Conservation (phyloP, 352 stramenopile species). For the Globisporangium perplexum region DNA sequence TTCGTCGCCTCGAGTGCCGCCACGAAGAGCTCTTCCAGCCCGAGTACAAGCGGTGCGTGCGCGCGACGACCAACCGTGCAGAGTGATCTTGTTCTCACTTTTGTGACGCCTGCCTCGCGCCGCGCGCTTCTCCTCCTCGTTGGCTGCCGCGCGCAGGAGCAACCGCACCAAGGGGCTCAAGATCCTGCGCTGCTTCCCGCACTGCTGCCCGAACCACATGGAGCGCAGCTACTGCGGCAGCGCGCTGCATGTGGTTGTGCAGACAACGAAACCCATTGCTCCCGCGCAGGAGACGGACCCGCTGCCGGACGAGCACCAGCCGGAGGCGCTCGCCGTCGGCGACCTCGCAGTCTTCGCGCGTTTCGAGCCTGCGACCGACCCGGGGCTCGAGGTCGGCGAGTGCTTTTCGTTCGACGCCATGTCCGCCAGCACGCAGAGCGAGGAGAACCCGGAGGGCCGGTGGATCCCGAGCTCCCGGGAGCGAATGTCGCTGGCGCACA, state of each 20-base stretch:
- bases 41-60: conserved; percentile 57
- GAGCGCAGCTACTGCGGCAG: conserved; percentile 31
- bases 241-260: conserved; percentile 20
- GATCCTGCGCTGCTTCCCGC: conserved; percentile 50
- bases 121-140: neutral
- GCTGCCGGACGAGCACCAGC: neutral
- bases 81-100: no score
- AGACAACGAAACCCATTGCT: neutral
- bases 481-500: conserved; percentile 23
- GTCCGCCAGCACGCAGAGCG: conserved; percentile 28
- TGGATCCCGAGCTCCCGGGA: conserved; percentile 56
- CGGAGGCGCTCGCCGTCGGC: conserved; percentile 11
- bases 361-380: conserved; percentile 27
- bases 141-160: conserved; percentile 33
- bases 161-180: conserved; percentile 73
- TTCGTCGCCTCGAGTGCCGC: conserved; percentile 58
- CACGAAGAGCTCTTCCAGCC: conserved; percentile 55
- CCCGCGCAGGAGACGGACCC: neutral
- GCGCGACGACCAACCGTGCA: no score
- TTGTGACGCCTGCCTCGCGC: no score
- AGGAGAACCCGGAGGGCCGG: conserved; percentile 47
- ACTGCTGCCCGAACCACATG: conserved; percentile 32
- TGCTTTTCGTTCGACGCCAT: conserved; percentile 40
- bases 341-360: conserved; percentile 23
- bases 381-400: conserved; percentile 28